phyloP scores from a whole-genome alignment of 768 basidiomycete genomes.

The Boletus rubropictus region DNA sequence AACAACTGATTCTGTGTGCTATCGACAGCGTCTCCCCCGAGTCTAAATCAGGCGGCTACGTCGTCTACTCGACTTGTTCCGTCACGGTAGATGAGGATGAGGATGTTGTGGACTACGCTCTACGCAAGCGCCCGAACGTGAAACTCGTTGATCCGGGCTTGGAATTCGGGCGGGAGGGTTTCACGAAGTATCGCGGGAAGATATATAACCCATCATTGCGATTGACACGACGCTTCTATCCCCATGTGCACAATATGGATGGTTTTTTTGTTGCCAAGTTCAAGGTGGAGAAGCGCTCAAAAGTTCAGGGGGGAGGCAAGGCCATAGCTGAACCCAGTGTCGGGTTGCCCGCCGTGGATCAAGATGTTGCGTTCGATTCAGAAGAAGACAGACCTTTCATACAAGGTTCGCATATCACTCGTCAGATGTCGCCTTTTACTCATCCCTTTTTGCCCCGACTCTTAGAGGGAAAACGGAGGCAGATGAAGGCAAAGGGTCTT shows the following conservation, averaged over 20 bases:
- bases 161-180: conserved; percentile 90
- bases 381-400: conserved; percentile 75
- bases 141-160: conserved; percentile 90
- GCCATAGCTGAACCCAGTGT: conserved; percentile 20
- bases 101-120: conserved; percentile 94
- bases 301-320: conserved; percentile 34
- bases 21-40: conserved; percentile 91
- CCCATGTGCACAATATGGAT: conserved; percentile 99
- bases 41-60: conserved; percentile 85
- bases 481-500: conserved; percentile 71
- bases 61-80: conserved; percentile 98
- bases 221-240: conserved; percentile 86
- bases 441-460: not conserved
- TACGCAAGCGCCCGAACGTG: conserved; percentile 88
- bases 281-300: conserved; percentile 80
- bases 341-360: conserved; percentile 24
- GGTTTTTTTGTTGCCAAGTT: conserved; percentile 99
- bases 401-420: conserved; percentile 51
- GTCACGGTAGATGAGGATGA: conserved; percentile 99
- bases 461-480: conserved; percentile 66
- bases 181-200: conserved; percentile 87
- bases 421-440: not conserved
- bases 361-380: conserved; percentile 56
- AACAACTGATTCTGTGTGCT: conserved; percentile 95
- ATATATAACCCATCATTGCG: conserved; percentile 72